Percentiles rank a stretch among this genome's conserved stretches.
phyloP scores from a whole-genome alignment of 768 basidiomycete genomes.

The Lentinula sp. region DNA sequence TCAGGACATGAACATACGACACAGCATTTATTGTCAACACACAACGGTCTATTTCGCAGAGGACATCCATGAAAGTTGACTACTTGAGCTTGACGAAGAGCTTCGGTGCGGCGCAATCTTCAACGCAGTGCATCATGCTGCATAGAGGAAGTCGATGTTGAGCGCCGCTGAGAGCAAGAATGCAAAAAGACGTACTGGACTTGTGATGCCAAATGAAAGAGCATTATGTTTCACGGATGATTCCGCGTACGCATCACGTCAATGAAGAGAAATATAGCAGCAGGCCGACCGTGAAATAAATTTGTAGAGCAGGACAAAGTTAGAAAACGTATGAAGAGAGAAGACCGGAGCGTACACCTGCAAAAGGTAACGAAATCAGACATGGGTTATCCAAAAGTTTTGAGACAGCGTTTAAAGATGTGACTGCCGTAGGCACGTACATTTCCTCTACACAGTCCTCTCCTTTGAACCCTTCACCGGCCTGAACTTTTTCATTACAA shows the following conservation, averaged over 20 bases:
- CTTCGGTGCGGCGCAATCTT: slow-evolving; percentile 62
- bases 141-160: neutral
- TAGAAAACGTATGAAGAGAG: slow-evolving; percentile 10
- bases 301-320: neutral
- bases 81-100: slow-evolving; percentile 74
- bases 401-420: too few relatives aligned
- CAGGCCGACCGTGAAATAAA: neutral
- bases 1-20: too few relatives aligned
- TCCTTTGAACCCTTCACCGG: slow-evolving; percentile 78
- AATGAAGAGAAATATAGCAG: neutral
- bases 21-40: too few relatives aligned
- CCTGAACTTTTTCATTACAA: slow-evolving; percentile 82
- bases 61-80: slow-evolving; percentile 9
- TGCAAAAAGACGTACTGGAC: slow-evolving; percentile 56
- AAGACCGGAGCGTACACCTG: slow-evolving; percentile 24
- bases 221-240: too few relatives aligned
- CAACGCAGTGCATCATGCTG: slow-evolving; percentile 7
- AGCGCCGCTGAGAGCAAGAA: neutral
- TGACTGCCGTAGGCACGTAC: slow-evolving; percentile 30
- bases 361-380: slow-evolving; percentile 12
- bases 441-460: slow-evolving; percentile 94
- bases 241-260: too few relatives aligned
- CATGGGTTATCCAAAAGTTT: neutral
- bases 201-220: slow-evolving; percentile 9
- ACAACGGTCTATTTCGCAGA: too few relatives aligned